These are phyloP conservation scores for Lactarius hengduanensis DNA, from an alignment of 768 basidiomycete genomes.

Conservation along the genomic window DNA sequence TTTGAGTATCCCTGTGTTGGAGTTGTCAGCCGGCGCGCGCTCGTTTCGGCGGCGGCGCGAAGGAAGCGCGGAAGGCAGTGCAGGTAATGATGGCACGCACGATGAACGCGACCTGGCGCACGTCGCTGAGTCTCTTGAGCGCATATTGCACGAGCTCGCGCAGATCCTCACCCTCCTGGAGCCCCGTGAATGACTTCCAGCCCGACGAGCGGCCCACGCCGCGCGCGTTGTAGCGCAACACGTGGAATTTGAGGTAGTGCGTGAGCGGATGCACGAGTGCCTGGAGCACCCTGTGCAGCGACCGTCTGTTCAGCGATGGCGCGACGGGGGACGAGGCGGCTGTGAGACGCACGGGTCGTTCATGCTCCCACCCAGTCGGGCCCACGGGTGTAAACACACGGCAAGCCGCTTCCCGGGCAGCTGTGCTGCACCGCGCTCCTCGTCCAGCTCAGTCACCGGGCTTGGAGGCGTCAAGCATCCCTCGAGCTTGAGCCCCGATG, in stretches of 20 bases:
- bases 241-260: constrained; percentile 48
- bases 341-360: constrained; percentile 64
- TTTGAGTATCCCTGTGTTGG: constrained; percentile 73
- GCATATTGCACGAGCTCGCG: constrained; percentile 60
- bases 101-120: constrained; percentile 55
- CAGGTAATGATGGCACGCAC: constrained; percentile 41
- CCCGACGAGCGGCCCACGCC: constrained; percentile 75
- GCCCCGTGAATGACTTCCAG: constrained; percentile 69
- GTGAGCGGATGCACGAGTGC: constrained; percentile 44
- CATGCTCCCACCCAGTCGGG: constrained; percentile 78
- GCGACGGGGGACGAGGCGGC: neutral
- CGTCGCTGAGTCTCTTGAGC: constrained; percentile 41
- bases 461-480: constrained; percentile 18
- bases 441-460: constrained; percentile 20
- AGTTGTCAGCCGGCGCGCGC: neutral
- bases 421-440: constrained; percentile 17
- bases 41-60: too few species aligned
- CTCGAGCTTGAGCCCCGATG: constrained; percentile 26
- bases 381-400: constrained; percentile 82
- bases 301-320: too few species aligned
- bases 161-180: constrained; percentile 68
- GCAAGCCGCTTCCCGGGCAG: constrained; percentile 47
- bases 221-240: constrained; percentile 74
- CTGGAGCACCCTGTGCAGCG: constrained; percentile 43
- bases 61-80: neutral